These are phyloP conservation scores for Dillenia turbinata DNA, from an alignment of 164 flowering plant species.

Conservation along the genomic window DNA sequence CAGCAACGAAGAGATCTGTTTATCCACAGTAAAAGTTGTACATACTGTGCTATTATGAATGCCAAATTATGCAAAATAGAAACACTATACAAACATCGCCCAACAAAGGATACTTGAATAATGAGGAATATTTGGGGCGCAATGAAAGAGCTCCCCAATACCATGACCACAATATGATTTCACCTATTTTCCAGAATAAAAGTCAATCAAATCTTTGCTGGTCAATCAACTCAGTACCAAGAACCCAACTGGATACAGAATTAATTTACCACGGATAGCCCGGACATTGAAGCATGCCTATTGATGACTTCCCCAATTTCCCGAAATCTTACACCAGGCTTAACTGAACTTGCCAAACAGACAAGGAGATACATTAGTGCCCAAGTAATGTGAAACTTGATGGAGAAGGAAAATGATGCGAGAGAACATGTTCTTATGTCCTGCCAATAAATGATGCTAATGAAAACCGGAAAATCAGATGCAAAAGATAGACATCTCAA, in stretches of 20 bases:
- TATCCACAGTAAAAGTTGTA: neutral
- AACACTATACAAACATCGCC: constrained; percentile 1
- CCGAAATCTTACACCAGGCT: constrained; percentile 93
- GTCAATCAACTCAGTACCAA: no score
- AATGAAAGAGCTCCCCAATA: constrained; percentile 95
- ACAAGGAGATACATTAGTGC: neutral
- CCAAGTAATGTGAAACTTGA: no score
- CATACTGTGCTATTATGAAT: no score
- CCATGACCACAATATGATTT: constrained; percentile 97
- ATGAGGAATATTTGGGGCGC: constrained; percentile 98
- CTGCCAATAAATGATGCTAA: no score
- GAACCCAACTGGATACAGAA: neutral
- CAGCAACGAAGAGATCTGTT: neutral
- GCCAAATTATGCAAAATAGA: no score
- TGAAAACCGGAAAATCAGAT: no score
- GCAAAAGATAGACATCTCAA: no score
- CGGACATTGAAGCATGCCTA: constrained; percentile 92
- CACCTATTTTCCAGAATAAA: constrained; percentile 39
- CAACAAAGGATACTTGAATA: constrained; percentile 77
- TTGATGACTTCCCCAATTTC: constrained; percentile 93
- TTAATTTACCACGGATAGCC: constrained; percentile 83
- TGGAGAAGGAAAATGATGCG: no score
- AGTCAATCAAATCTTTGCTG: no score
- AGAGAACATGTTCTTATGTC: no score
- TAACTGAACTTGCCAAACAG: constrained; percentile 40